Evolutionary conservation across 139 green algal genomes (phyloP), one percentile per base, ranked within the genome.

Genomic region (Trebouxia sp.): DNA sequence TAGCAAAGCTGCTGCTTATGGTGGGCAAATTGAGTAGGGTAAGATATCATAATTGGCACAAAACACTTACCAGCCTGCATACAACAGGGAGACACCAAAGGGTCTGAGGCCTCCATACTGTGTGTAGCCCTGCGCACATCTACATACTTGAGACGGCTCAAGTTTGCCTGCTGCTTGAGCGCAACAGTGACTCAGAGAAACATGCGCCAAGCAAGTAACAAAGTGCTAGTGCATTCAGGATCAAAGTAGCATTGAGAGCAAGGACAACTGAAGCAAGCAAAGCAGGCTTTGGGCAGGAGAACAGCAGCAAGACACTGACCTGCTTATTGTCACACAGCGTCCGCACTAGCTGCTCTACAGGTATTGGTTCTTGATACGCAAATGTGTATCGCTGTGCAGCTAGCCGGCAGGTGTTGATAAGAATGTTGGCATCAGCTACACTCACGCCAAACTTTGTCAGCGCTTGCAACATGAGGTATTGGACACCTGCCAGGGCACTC

Each of bases 81-180:
- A 99, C 50, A 99, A 86, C 47, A 99, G 88, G 4, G 97, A 98
- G 17, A 99, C 97, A 37, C 97, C 97, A 87, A 98, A 99, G 1
- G 97, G 97, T 6, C 97, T 88, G 75, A 98, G 92, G 8, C 97
- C 97, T 32, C 97, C 97, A 86, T 96, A 99, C 85, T 99, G 95
- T 37, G 96, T 98, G 90, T 99, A 99, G 3, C 93, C 95, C 92
- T 96, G 90, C 51, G 79, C 12, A 28, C 22, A 56, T 50, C 12
- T 4, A 48, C 37, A n/a, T n/a, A n/a, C n/a, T n/a, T n/a, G n/a
- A n/a, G n/a, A n/a, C n/a, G n/a, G n/a, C n/a, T n/a, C n/a, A n/a
- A n/a, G n/a, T n/a, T n/a, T n/a, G n/a, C n/a, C n/a, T n/a, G n/a
- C n/a, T n/a, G n/a, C n/a, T n/a, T n/a, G n/a, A n/a, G n/a, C n/a